Evolutionary conservation across 805 yeast genomes (phyloP).

Genomic region (Myxozyma kluyveri): DNA sequence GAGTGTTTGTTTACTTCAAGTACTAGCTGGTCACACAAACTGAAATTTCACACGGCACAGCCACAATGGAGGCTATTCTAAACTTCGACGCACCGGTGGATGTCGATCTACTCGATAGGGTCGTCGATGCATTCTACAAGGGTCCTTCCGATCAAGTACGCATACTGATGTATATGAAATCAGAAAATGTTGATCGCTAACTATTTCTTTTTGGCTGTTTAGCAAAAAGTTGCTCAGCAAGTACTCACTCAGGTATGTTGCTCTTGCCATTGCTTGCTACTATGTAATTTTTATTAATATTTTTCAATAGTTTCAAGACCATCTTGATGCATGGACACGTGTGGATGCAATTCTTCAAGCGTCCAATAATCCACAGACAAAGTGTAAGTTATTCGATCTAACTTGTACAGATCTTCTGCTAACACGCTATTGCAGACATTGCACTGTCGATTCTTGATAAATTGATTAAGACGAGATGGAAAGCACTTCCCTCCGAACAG

Average conservation of each 20-base stretch:
- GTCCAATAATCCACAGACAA: slow-evolving; percentile 78
- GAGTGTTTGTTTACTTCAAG: too few relatives aligned
- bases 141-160: slow-evolving; percentile 54
- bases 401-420: background rate
- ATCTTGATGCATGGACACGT: slow-evolving; percentile 93
- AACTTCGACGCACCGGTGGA: slow-evolving; percentile 81
- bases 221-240: slow-evolving; percentile 41
- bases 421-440: slow-evolving; percentile 43
- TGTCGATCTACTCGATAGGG: slow-evolving; percentile 71
- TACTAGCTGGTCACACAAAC: too few relatives aligned
- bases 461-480: slow-evolving; percentile 90
- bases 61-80: slow-evolving; percentile 77
- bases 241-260: slow-evolving; percentile 38
- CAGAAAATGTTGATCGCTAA: background rate
- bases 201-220: background rate
- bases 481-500: slow-evolving; percentile 82
- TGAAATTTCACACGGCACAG: too few relatives aligned
- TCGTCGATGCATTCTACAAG: slow-evolving; percentile 80
- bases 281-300: background rate
- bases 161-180: too few relatives aligned
- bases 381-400: slow-evolving; percentile 47
- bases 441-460: slow-evolving; percentile 88
- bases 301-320: slow-evolving; percentile 68
- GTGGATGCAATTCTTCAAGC: slow-evolving; percentile 84
- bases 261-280: background rate